These are phyloP conservation scores for Phyllostachys edulis DNA, from an alignment of 176 grass and related monocot species.

Conservation along the genomic window DNA sequence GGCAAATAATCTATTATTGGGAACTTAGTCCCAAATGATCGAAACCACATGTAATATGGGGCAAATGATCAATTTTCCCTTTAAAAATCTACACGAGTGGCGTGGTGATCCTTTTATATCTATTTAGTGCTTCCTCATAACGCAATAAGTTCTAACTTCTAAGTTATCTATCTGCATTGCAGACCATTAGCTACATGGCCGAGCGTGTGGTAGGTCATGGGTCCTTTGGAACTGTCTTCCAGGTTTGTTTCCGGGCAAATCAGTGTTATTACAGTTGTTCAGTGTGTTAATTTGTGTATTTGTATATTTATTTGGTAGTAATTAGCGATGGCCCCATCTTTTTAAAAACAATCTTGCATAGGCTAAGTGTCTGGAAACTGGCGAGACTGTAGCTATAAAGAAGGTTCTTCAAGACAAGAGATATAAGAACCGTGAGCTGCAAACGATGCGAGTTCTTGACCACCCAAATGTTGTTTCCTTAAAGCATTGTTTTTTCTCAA, in stretches of 20 bases:
- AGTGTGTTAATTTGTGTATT: background rate
- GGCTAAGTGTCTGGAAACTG: slow-evolving; percentile 86
- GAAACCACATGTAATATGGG: no score
- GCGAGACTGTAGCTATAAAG: slow-evolving; percentile 90
- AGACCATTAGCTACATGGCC: slow-evolving; percentile 85
- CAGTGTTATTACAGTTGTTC: background rate
- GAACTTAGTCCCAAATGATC: no score
- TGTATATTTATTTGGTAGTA: background rate
- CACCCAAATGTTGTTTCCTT: slow-evolving; percentile 85
- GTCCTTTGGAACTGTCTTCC: slow-evolving; percentile 81
- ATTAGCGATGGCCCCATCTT: slow-evolving; percentile 5
- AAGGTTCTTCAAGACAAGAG: slow-evolving; percentile 94
- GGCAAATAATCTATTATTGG: no score
- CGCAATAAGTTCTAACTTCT: background rate
- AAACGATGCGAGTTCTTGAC: slow-evolving; percentile 82
- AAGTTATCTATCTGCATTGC: slow-evolving; percentile 35
- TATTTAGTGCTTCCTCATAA: background rate
- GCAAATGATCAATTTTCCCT: no score
- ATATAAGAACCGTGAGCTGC: slow-evolving; percentile 88
- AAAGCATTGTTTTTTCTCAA: slow-evolving; percentile 93
- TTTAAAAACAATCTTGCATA: slow-evolving; percentile 28
- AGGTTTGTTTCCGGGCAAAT: slow-evolving; percentile 48
- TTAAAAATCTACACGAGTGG: background rate
- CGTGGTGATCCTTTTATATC: background rate
- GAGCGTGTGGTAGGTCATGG: slow-evolving; percentile 75